Percentiles rank a stretch among this genome's conserved stretches.
phyloP scores from a whole-genome alignment of 257 asterid genomes.

The Oldenlandia corymbosa region DNA sequence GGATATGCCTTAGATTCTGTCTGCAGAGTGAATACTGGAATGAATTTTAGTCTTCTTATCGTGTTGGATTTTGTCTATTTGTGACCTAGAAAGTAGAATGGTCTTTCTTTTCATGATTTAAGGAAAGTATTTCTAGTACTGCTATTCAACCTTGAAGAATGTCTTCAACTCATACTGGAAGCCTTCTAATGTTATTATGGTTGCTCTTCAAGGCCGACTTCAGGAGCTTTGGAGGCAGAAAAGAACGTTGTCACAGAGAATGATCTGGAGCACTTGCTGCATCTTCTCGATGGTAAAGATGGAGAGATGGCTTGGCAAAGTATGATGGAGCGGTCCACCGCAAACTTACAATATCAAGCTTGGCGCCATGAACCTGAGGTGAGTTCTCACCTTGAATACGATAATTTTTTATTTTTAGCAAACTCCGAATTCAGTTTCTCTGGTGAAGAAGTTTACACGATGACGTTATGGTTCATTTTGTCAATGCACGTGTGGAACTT shows the following conservation, averaged over 20 bases:
- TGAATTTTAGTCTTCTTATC: background rate
- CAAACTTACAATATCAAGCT: slow-evolving; percentile 85
- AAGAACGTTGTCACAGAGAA: slow-evolving; percentile 43
- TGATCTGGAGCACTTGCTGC: slow-evolving; percentile 65
- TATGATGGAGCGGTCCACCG: slow-evolving; percentile 83
- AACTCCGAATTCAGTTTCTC: too few relatives aligned
- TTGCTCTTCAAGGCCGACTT: slow-evolving; percentile 35
- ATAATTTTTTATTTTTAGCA: background rate
- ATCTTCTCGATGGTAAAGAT: slow-evolving; percentile 59
- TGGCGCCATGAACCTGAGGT: slow-evolving; percentile 98
- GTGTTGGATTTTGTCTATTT: background rate
- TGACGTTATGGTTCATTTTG: background rate
- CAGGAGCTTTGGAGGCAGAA: slow-evolving; percentile 43
- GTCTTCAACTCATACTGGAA: background rate
- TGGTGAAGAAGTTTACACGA: background rate
- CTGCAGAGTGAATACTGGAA: background rate
- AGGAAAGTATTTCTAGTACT: background rate
- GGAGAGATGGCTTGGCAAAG: slow-evolving; percentile 86
- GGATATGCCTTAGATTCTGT: background rate
- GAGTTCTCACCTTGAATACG: slow-evolving; percentile 10
- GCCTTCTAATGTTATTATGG: slow-evolving; percentile 5
- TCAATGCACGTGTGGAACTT: too few relatives aligned
- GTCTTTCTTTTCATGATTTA: background rate
- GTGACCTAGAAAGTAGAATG: too few relatives aligned
- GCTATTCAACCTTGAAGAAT: background rate